Evolutionary conservation across 352 stramenopile species (phyloP).

Genomic region (Blastocystis sp.): DNA sequence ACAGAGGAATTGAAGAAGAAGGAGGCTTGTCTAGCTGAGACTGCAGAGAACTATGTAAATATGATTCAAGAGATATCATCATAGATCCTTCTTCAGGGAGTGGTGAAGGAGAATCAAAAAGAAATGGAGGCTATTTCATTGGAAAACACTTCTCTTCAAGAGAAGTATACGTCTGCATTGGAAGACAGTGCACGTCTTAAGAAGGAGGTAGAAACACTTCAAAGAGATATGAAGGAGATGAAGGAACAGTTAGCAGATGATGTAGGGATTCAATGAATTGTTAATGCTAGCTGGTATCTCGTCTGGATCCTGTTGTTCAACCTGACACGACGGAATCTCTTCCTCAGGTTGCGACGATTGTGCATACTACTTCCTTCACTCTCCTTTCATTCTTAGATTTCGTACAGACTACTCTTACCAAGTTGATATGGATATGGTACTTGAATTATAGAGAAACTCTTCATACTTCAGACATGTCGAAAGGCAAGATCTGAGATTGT

Average conservation of each 20-base stretch:
- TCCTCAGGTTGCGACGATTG: neutral
- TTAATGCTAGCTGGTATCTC: neutral
- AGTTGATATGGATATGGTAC: neutral
- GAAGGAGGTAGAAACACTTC: neutral
- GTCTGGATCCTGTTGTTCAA: neutral
- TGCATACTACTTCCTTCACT: slow-evolving; percentile 6
- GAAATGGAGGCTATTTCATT: neutral
- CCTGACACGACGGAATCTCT: neutral
- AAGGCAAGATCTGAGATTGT: neutral
- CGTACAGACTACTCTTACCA: neutral
- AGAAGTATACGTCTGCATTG: neutral
- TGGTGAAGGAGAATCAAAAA: neutral
- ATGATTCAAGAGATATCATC: neutral
- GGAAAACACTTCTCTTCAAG: neutral
- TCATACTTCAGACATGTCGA: neutral
- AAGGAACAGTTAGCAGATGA: slow-evolving; percentile 45
- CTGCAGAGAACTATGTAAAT: neutral
- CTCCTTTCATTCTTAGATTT: slow-evolving; percentile 11
- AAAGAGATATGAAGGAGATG: slow-evolving; percentile 12
- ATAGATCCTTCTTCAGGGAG: slow-evolving; percentile 20
- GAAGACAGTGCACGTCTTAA: neutral
- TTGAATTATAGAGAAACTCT: neutral
- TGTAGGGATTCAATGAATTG: neutral
- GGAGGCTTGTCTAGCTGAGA: slow-evolving; percentile 7
- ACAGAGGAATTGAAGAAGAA: neutral